Base-by-base conservation (phyloP, 495 filamentous ascomycete species). In the Aspergillus coremiiformis region DNA sequence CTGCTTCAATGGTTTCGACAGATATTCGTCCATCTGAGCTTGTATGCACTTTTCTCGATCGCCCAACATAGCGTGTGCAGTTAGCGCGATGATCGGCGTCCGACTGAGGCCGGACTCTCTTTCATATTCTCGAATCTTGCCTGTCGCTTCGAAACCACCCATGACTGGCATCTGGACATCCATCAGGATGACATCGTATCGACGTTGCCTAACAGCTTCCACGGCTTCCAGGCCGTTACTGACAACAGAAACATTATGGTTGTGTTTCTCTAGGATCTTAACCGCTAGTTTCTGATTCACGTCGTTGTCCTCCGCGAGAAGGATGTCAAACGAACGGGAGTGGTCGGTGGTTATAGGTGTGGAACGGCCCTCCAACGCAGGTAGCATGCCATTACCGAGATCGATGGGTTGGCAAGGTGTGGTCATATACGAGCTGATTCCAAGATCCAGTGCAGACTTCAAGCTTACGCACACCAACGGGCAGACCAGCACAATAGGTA, bases 91-190 rank as follows among this genome's bases (percentile, higher is more conserved):
- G 63, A 99, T 96, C 8, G 94, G 94, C 12, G 91, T 94, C 20
- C 92, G 82, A 51, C 86, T 81, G 6, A 89, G 75, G 17, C 83
- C 83, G 35, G 67, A 73, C 54, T 86, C 85, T 26, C 84, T 82
- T 65, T 99, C 94, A 61, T 89, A 96, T 60, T 95, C 91, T 44
- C 94, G 85, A 55, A 99, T 99, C 75, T 93, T 95, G 48, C 84
- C 89, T 17, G 94, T 99, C 32, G 94, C 89, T 70, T 99, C 94
- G 66, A 97, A 99, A 30, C 94, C 94, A 57, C 94, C 94, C 91
- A 99, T 97, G 54, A 97, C 85, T 19, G 94, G 94, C 94, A 99
- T 99, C 66, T 97, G 94, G 6, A 99, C 94, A 60, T 99, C 93
- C 93, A 99, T 99, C 42, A 99, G 72, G 55, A 98, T 93, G 59